Evolutionary conservation across 2,329 filamentous ascomycete species (phyloP).

Genomic region (Bipolaris gigantea): DNA sequence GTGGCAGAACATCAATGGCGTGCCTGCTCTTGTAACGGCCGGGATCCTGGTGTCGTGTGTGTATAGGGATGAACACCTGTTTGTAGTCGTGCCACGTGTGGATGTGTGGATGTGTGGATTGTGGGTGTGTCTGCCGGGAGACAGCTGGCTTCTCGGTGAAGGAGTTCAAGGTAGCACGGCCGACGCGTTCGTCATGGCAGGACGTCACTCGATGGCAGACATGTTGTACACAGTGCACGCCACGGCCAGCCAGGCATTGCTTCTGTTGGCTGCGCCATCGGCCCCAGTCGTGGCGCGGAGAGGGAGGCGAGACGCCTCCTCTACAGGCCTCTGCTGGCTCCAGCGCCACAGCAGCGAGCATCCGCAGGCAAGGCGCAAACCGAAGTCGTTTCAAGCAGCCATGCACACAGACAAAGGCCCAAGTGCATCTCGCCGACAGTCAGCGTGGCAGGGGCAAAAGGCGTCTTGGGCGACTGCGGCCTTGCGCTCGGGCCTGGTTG

Average conservation of each 20-base stretch:
- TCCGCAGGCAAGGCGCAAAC: conserved; percentile 7
- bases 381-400: neutral
- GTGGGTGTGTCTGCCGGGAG: neutral
- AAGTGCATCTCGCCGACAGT: neutral
- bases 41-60: neutral
- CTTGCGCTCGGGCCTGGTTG: conserved; percentile 23
- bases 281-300: neutral
- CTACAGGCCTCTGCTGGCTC: neutral
- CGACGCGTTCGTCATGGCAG: neutral
- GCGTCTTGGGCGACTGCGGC: conserved; percentile 20
- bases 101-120: no score
- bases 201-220: neutral
- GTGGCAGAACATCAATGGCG: conserved; percentile 6
- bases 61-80: no score
- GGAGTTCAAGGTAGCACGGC: neutral
- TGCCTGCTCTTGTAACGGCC: neutral
- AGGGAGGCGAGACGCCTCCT: neutral
- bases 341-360: conserved; percentile 1
- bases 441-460: conserved; percentile 1
- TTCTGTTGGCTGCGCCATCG: neutral
- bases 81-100: neutral
- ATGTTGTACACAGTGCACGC: neutral
- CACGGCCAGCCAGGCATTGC: neutral
- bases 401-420: neutral
- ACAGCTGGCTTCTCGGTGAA: neutral